Evolutionary conservation across 2,329 filamentous ascomycete genomes (phyloP).

Genomic region (Colletotrichum noveboracense): DNA sequence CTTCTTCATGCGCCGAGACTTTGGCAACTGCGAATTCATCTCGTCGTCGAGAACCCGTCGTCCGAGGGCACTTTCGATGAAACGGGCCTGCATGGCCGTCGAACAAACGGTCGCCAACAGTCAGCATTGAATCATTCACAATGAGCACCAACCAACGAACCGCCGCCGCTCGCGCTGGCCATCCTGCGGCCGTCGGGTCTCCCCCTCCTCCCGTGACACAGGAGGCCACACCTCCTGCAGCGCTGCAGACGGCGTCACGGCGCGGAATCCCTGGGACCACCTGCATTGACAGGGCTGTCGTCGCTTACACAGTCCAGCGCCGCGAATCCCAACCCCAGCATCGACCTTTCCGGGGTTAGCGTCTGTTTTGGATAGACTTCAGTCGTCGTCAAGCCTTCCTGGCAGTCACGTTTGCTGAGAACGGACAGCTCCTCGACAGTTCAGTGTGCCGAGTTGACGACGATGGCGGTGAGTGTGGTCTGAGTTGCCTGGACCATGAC

Average conservation of each 20-base stretch:
- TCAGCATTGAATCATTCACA: neutral
- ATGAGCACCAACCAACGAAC: neutral
- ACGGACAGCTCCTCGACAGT: neutral
- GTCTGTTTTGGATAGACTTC: slow-evolving; percentile 3
- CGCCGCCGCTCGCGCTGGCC: neutral
- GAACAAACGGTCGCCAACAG: neutral
- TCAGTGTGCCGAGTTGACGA: neutral
- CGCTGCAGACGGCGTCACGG: neutral
- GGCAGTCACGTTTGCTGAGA: neutral
- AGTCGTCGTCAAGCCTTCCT: neutral
- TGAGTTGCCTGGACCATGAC: neutral
- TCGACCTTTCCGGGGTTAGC: neutral
- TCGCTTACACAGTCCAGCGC: neutral
- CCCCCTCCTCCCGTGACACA: neutral
- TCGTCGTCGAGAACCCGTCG: neutral
- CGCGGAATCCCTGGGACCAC: neutral
- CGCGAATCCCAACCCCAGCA: neutral
- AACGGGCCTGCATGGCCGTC: slow-evolving; percentile 4
- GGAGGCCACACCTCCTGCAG: neutral
- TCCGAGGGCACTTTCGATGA: slow-evolving; percentile 17
- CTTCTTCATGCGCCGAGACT: slow-evolving; percentile 6
- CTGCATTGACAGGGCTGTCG: neutral
- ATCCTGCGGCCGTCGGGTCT: neutral
- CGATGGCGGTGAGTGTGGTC: neutral
- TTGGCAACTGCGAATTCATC: neutral